Conservation (phyloP, 164 flowering plant species). For the Amborella trichopoda region DNA sequence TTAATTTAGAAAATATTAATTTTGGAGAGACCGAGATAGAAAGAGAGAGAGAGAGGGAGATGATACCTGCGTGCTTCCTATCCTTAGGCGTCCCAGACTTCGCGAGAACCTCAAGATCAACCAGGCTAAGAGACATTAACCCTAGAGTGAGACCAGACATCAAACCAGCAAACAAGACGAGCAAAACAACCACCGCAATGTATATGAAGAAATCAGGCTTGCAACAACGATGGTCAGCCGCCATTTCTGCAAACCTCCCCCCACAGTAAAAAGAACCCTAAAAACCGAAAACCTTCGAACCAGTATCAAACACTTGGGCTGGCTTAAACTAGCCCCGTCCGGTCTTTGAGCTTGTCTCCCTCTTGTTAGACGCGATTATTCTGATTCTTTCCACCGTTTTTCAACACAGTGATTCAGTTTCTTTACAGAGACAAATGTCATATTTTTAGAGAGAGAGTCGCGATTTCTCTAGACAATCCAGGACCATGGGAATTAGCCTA, state of each 20-base stretch:
- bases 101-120: constrained; percentile 52
- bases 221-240: constrained; percentile 42
- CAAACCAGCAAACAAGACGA: constrained; percentile 47
- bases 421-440: too few relatives aligned
- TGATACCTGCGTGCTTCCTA: constrained; percentile 34
- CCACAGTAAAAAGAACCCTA: background rate
- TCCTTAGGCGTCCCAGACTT: constrained; percentile 47
- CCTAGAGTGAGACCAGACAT: constrained; percentile 65
- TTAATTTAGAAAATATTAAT: too few relatives aligned
- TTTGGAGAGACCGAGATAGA: background rate
- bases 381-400: too few relatives aligned
- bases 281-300: too few relatives aligned
- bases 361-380: too few relatives aligned
- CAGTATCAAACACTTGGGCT: too few relatives aligned
- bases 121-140: constrained; percentile 47
- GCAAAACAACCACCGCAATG: constrained; percentile 16
- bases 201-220: constrained; percentile 41
- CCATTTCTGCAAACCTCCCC: constrained; percentile 16
- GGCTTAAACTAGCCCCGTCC: too few relatives aligned
- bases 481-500: too few relatives aligned
- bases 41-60: background rate
- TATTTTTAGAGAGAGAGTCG: too few relatives aligned
- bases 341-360: too few relatives aligned
- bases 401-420: too few relatives aligned
- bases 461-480: too few relatives aligned